phyloP scores from a whole-genome alignment of 345 rosid genomes.

The Draba incana region DNA sequence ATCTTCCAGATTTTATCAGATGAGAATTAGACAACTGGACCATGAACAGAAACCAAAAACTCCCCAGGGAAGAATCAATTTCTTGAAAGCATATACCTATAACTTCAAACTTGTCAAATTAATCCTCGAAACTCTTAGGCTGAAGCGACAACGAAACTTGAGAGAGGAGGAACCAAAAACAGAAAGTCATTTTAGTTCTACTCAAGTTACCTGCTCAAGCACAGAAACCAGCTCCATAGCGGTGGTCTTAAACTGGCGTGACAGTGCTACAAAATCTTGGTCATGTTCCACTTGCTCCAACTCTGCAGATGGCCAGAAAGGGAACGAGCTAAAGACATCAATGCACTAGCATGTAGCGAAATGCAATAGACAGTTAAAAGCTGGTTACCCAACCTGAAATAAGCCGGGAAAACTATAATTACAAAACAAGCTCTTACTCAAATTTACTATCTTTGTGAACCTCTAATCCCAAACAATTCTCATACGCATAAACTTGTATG shows the following conservation, averaged over 20 bases:
- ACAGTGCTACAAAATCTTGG: conserved; percentile 73
- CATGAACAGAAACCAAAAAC: conserved; percentile 7
- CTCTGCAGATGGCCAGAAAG: conserved; percentile 54
- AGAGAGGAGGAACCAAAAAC: conserved; percentile 25
- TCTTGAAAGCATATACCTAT: conserved; percentile 16
- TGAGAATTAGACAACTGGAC: conserved; percentile 6
- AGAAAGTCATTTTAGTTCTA: conserved; percentile 6
- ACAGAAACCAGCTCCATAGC: conserved; percentile 97
- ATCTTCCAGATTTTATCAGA: conserved; percentile 11
- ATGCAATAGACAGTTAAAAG: conserved; percentile 28
- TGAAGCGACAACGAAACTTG: conserved; percentile 10
- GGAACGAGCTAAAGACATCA: conserved; percentile 34
- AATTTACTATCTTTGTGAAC: conserved; percentile 17
- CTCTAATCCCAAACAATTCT: not conserved
- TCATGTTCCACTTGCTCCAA: conserved; percentile 97
- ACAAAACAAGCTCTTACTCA: conserved; percentile 5
- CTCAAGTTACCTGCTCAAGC: conserved; percentile 82
- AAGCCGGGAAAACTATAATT: conserved; percentile 17
- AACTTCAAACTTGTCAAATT: conserved; percentile 2
- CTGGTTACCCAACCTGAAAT: conserved; percentile 23
- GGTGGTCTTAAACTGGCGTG: conserved; percentile 94
- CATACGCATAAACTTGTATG: conserved; percentile 1
- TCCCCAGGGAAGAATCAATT: conserved; percentile 22
- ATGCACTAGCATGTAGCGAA: conserved; percentile 27
- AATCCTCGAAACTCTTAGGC: conserved; percentile 19